These are phyloP conservation scores for Bryum argenteum DNA, from an alignment of 225 moss, liverwort and hornwort genomes.

Conservation along the genomic window DNA sequence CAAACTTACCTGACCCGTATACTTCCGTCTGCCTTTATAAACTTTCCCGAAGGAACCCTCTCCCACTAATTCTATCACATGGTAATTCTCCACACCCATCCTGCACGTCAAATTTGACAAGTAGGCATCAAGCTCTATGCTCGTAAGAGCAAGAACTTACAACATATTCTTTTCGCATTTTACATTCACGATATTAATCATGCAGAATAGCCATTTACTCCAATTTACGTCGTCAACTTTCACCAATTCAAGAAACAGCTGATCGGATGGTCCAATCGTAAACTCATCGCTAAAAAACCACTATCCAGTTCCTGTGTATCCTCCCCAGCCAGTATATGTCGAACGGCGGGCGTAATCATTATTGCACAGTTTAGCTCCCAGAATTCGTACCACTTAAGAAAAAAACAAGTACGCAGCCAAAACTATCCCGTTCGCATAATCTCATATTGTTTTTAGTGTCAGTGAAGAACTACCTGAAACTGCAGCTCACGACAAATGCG, in stretches of 20 bases:
- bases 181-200: neutral
- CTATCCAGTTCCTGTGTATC: conserved; percentile 3
- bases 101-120: conserved; percentile 36
- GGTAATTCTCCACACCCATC: conserved; percentile 80
- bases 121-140: conserved; percentile 16
- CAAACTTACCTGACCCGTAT: conserved; percentile 62
- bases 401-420: neutral
- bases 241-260: conserved; percentile 14
- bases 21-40: conserved; percentile 73
- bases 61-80: conserved; percentile 73
- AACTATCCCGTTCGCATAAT: neutral
- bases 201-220: neutral
- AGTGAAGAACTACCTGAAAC: conserved; percentile 26
- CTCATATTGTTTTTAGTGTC: conserved; percentile 12
- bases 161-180: neutral
- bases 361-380: conserved; percentile 11
- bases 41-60: conserved; percentile 78
- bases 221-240: neutral
- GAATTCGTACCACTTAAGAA: conserved; percentile 1
- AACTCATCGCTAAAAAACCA: conserved; percentile 23
- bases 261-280: conserved; percentile 4
- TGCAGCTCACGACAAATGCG: conserved; percentile 1
- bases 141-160: conserved; percentile 1
- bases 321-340: conserved; percentile 16
- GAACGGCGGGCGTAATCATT: conserved; percentile 8